Evolutionary conservation across 345 rosid genomes (phyloP).

Genomic region (Boechera divaricarpa): DNA sequence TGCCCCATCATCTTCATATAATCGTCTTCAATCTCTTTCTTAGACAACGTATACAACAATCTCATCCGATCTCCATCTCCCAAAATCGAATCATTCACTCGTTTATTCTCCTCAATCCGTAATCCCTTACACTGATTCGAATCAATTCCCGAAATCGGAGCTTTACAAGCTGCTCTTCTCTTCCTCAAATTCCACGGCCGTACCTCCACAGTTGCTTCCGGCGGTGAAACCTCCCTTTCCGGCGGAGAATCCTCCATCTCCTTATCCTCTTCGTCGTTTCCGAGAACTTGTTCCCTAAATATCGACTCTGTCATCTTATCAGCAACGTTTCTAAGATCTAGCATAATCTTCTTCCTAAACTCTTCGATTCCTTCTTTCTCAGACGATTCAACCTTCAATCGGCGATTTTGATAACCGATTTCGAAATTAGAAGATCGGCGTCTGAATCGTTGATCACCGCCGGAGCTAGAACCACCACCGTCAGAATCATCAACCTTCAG

Average conservation of each 20-base stretch:
- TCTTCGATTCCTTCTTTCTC: constrained; percentile 58
- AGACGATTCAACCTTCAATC: constrained; percentile 31
- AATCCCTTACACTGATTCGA: constrained; percentile 22
- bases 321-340: constrained; percentile 54
- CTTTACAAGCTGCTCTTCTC: constrained; percentile 66
- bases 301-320: constrained; percentile 50
- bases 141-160: constrained; percentile 43
- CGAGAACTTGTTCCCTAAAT: constrained; percentile 38
- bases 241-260: not conserved
- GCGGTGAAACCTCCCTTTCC: constrained; percentile 42
- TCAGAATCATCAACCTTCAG: constrained; percentile 38
- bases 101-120: constrained; percentile 41
- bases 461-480: constrained; percentile 12
- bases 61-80: constrained; percentile 42
- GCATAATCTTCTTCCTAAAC: constrained; percentile 56
- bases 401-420: constrained; percentile 37
- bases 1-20: constrained; percentile 55
- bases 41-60: constrained; percentile 54
- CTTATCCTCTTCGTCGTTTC: constrained; percentile 10
- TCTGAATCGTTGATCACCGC: constrained; percentile 31
- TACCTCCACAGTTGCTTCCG: constrained; percentile 44
- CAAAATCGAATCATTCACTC: constrained; percentile 42
- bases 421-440: constrained; percentile 49
- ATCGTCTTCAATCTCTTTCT: constrained; percentile 81
- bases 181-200: constrained; percentile 88